A percentile compares a stretch with the other conserved stretches of the same genome.
Evolutionary conservation across 352 stramenopile genomes (phyloP).

Genomic region (Phytophthora citrophthora): DNA sequence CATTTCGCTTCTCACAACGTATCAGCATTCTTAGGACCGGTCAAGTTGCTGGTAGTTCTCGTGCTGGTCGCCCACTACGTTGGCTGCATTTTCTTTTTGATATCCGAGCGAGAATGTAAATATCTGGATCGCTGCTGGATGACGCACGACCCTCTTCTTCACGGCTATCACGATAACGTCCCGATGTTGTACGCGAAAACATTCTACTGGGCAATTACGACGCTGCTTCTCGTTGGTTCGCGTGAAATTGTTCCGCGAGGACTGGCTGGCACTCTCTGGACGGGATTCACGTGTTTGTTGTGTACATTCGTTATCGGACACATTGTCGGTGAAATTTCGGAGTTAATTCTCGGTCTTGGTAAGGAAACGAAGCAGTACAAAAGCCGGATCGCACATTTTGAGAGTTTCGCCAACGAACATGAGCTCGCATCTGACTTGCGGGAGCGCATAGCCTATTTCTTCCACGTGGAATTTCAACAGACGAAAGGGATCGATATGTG

Average conservation of each 20-base stretch:
- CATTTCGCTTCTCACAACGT: constrained; percentile 50
- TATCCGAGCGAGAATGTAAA: constrained; percentile 57
- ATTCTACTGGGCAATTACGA: constrained; percentile 81
- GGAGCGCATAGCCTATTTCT: constrained; percentile 64
- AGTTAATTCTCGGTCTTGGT: constrained; percentile 75
- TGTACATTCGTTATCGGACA: constrained; percentile 80
- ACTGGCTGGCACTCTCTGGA: constrained; percentile 61
- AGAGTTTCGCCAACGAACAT: constrained; percentile 68
- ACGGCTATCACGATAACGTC: constrained; percentile 55
- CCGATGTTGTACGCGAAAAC: constrained; percentile 63
- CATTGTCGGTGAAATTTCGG: constrained; percentile 77
- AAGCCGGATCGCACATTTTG: constrained; percentile 63
- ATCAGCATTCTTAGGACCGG: constrained; percentile 58
- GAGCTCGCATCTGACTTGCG: constrained; percentile 48
- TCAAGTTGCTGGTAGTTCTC: constrained; percentile 65
- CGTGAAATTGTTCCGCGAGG: constrained; percentile 66
- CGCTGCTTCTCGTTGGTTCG: constrained; percentile 68
- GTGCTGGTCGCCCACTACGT: constrained; percentile 67
- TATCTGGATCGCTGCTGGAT: constrained; percentile 64
- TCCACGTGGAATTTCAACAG: constrained; percentile 66
- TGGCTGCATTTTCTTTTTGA: constrained; percentile 71
- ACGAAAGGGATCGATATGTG: constrained; percentile 63
- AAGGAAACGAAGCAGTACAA: constrained; percentile 73
- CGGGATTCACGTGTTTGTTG: constrained; percentile 60
- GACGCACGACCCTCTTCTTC: constrained; percentile 62